Evolutionary conservation across 306 rosid species (phyloP).

Genomic region (Pyrus communis): DNA sequence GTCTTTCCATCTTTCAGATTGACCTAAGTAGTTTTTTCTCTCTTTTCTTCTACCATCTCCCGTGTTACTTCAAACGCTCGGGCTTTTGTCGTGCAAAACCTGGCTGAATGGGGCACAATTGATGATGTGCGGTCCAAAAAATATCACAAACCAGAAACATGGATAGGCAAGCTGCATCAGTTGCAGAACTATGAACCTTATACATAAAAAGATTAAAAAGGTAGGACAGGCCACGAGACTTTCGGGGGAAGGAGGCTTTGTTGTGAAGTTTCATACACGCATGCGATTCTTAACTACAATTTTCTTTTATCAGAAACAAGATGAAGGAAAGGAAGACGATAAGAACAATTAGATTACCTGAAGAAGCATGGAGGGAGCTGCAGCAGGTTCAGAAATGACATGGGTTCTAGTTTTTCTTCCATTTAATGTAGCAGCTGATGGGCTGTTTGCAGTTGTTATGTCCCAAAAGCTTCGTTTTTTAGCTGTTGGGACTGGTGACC

Average conservation of each 20-base stretch:
- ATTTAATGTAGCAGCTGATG: conserved; percentile 60
- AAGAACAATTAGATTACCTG: conserved; percentile 50
- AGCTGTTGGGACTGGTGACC: conserved; percentile 69
- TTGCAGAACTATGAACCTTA: conserved; percentile 22
- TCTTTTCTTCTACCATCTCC: conserved; percentile 8
- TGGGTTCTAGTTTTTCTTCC: conserved; percentile 92
- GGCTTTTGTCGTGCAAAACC: conserved; percentile 84
- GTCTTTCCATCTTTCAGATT: background rate
- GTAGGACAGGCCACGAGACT: background rate
- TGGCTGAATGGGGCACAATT: conserved; percentile 53
- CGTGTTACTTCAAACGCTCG: conserved; percentile 33
- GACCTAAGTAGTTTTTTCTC: background rate
- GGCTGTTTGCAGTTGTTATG: conserved; percentile 77
- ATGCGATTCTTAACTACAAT: background rate
- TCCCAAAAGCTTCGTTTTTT: conserved; percentile 97
- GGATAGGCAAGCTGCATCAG: conserved; percentile 27
- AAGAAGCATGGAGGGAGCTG: conserved; percentile 89
- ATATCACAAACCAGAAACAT: conserved; percentile 35
- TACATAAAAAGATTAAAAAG: background rate
- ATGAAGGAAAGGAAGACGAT: background rate
- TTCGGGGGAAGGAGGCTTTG: background rate
- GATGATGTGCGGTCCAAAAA: conserved; percentile 19
- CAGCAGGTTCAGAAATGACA: conserved; percentile 54
- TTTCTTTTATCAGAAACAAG: background rate
- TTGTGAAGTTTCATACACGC: background rate